These are phyloP conservation scores for Arabis alpina DNA, from an alignment of 345 rosid genomes.

Conservation along the genomic window DNA sequence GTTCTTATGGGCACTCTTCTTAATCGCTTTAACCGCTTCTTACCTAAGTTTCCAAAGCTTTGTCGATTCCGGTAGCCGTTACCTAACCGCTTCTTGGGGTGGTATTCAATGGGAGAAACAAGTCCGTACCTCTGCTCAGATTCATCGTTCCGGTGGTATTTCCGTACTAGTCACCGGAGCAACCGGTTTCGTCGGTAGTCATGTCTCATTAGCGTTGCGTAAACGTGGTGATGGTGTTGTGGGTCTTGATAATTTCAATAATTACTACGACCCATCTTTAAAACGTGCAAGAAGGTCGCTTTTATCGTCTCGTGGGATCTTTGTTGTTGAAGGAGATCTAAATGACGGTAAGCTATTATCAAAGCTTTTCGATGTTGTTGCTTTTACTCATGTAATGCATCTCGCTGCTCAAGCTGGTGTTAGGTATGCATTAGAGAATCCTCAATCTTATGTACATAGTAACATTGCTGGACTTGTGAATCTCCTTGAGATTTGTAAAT, in stretches of 20 bases:
- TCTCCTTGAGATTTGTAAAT: slow-evolving; percentile 67
- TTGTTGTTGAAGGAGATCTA: slow-evolving; percentile 69
- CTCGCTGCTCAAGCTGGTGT: slow-evolving; percentile 94
- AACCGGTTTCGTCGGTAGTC: slow-evolving; percentile 79
- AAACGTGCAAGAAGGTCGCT: slow-evolving; percentile 57
- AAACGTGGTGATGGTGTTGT: slow-evolving; percentile 86
- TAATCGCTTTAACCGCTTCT: slow-evolving; percentile 88
- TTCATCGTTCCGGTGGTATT: slow-evolving; percentile 67
- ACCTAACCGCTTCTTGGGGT: slow-evolving; percentile 65
- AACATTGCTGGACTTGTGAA: slow-evolving; percentile 75
- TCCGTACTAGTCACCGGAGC: slow-evolving; percentile 85
- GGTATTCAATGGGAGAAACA: slow-evolving; percentile 85
- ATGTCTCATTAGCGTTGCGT: slow-evolving; percentile 63
- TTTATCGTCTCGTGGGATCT: slow-evolving; percentile 50
- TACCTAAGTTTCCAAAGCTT: slow-evolving; percentile 80
- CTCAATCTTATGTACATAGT: slow-evolving; percentile 70
- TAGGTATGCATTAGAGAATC: slow-evolving; percentile 79
- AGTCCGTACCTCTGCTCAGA: slow-evolving; percentile 65
- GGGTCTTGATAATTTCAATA: slow-evolving; percentile 75
- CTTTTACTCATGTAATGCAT: slow-evolving; percentile 87
- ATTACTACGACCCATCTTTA: slow-evolving; percentile 74
- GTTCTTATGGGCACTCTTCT: slow-evolving; percentile 91
- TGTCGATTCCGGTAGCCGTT: slow-evolving; percentile 74
- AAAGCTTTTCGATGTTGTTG: slow-evolving; percentile 74
- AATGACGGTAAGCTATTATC: slow-evolving; percentile 62